Evolutionary conservation across 2,329 filamentous ascomycete species (phyloP).

Genomic region (Apiospora koreana): DNA sequence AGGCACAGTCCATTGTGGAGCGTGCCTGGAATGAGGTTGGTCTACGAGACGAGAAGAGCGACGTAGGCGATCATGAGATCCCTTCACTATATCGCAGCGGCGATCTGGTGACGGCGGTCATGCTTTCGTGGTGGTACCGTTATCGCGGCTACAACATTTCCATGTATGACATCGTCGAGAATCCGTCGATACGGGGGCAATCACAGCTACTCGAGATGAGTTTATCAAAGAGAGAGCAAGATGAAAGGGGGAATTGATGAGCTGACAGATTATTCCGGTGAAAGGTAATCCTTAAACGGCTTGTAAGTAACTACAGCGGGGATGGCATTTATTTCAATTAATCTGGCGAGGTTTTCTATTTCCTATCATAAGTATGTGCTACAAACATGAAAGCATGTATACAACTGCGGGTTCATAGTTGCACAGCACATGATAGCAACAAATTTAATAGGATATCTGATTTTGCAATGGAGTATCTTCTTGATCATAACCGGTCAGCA

Average conservation of each 20-base stretch:
- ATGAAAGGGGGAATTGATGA: not conserved
- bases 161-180: not conserved
- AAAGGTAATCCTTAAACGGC: too few species aligned
- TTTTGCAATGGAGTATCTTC: too few species aligned
- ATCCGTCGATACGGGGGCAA: not conserved
- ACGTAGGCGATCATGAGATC: too few species aligned
- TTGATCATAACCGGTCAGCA: too few species aligned
- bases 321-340: not conserved
- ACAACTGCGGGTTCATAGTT: too few species aligned
- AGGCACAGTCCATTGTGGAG: not conserved
- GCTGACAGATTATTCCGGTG: not conserved
- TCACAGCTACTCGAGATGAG: not conserved
- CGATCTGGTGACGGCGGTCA: not conserved
- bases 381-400: too few species aligned
- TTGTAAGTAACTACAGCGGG: too few species aligned
- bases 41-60: not conserved
- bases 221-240: too few species aligned
- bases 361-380: too few species aligned
- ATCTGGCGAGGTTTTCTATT: not conserved
- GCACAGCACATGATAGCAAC: not conserved
- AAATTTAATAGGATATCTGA: too few species aligned
- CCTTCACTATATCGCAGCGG: not conserved
- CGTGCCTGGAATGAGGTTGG: not conserved
- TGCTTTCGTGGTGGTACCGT: not conserved
- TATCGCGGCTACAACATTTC: not conserved